Base-by-base conservation (phyloP, 768 basidiomycete species). In the Lyophyllum semitale region DNA sequence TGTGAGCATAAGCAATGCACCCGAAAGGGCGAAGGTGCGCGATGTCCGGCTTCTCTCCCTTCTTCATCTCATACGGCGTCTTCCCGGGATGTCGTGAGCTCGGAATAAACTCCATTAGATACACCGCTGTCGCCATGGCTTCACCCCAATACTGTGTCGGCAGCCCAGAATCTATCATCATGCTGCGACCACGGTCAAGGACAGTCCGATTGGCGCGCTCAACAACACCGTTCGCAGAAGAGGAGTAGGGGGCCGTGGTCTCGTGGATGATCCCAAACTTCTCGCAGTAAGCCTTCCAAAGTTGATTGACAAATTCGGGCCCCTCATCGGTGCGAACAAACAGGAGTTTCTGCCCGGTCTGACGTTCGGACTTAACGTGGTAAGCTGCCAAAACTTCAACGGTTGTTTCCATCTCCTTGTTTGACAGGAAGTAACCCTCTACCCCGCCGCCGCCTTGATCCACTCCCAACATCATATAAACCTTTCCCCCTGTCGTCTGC, bases 221-320 rank as follows among this genome's bases (percentile, higher is more conserved):
- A 0, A 63, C 69, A 0, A 66, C 54, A 0, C 73, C 70, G 40
- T 75, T 75, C 33, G 69, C 64, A 2, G 65, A 38, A 1, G 68
- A 70, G 0, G 68, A 63, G 55, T 74, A 59, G 1, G 68, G 63
- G 0, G 63, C 60, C 0, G 66, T 71, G 0, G 53, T 58, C 45
- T 72, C 60, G 29, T 30, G 30, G 15, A 20, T 32, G 18, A 47
- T 47, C 3, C 45, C 32, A 12, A 11, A 26, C 22, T 33, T 32
- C 12, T 13, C 7, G 20, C 18, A 23, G 47, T 33, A 35, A 2
- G 18, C 42, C 12, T 4, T 5, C 51, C 51, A 52, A 1, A 1
- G 1, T 1, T 13, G 17, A 29, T 53, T 53, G 12, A 53, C 18
- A 25, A 33, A 53, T 20, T 53, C 51, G 8, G n/a, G 4, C 1